Percentiles rank a stretch among this genome's conserved stretches.
Conservation (phyloP, 2,329 filamentous ascomycete genomes). For the Rhynchosporium secalis region DNA sequence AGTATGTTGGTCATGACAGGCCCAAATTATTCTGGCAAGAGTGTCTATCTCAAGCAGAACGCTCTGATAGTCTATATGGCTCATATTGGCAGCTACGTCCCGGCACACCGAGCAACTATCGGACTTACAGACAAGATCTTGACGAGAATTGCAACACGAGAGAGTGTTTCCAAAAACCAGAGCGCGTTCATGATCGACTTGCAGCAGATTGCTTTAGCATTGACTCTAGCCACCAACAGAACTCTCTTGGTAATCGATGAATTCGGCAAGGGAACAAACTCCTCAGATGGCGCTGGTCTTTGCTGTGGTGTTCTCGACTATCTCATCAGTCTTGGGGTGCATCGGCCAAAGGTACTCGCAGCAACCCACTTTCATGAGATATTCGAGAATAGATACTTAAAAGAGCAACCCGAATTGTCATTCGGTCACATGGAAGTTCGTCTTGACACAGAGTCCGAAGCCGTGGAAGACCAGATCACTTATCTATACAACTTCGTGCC, state of each 20-base stretch:
- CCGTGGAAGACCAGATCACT: conserved; percentile 62
- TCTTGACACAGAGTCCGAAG: conserved; percentile 53
- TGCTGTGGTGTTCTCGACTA: conserved; percentile 58
- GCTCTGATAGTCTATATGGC: conserved; percentile 90
- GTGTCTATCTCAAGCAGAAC: conserved; percentile 90
- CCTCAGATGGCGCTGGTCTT: conserved; percentile 58
- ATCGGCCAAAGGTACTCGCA: conserved; percentile 57
- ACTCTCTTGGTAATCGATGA: conserved; percentile 92
- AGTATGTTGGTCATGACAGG: conserved; percentile 83
- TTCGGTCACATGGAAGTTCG: conserved; percentile 74
- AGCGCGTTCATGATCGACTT: conserved; percentile 75
- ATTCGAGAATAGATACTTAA: conserved; percentile 63
- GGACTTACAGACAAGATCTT: conserved; percentile 92
- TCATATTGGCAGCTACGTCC: conserved; percentile 90
- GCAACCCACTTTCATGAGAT: conserved; percentile 71
- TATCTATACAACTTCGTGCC: conserved; percentile 70
- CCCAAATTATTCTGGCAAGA: conserved; percentile 96
- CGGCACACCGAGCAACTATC: conserved; percentile 72
- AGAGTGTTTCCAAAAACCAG: conserved; percentile 58
- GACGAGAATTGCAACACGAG: conserved; percentile 76
- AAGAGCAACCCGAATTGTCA: conserved; percentile 49
- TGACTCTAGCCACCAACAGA: conserved; percentile 70
- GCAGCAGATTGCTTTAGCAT: conserved; percentile 77
- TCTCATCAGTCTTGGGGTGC: conserved; percentile 49
- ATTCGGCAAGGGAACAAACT: conserved; percentile 69